Percentiles rank a stretch among this genome's conserved stretches.
Conservation (phyloP, 371 early-diverging fungal genomes). For the Actinomortierella ambigua region DNA sequence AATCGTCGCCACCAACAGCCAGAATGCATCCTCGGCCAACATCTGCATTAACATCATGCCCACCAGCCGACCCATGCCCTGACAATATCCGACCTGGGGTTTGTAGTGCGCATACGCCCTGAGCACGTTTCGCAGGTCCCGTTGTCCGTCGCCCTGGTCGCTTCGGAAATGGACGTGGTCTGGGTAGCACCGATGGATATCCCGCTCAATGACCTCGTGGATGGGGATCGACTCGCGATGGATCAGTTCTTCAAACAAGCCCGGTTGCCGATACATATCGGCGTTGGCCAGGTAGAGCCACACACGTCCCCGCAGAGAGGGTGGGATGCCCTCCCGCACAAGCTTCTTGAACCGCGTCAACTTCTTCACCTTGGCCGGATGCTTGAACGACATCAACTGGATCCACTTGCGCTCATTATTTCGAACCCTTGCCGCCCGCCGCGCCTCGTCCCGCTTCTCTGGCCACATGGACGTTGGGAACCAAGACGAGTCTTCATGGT, state of each 20-base stretch:
- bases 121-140: constrained; percentile 72
- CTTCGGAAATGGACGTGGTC: constrained; percentile 78
- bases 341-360: constrained; percentile 64
- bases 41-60: constrained; percentile 92
- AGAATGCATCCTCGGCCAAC: constrained; percentile 86
- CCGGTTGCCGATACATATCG: constrained; percentile 51
- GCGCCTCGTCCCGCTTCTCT: no score
- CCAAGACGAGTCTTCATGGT: no score
- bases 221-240: constrained; percentile 51
- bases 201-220: constrained; percentile 88
- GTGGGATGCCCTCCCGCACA: constrained; percentile 77
- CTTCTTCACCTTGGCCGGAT: background rate
- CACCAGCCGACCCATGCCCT: constrained; percentile 94
- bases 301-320: constrained; percentile 71
- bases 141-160: constrained; percentile 70
- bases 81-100: constrained; percentile 91
- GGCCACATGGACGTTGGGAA: no score
- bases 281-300: constrained; percentile 75
- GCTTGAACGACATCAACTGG: constrained; percentile 9
- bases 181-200: constrained; percentile 89
- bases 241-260: constrained; percentile 44
- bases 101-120: constrained; percentile 92
- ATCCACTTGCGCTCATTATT: constrained; percentile 42
- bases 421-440: constrained; percentile 4
- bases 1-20: constrained; percentile 83